A percentile compares a stretch with the other conserved stretches of the same genome.
These are phyloP conservation scores for Tulasnella sp. DNA, from an alignment of 768 basidiomycete genomes.

Conservation along the genomic window DNA sequence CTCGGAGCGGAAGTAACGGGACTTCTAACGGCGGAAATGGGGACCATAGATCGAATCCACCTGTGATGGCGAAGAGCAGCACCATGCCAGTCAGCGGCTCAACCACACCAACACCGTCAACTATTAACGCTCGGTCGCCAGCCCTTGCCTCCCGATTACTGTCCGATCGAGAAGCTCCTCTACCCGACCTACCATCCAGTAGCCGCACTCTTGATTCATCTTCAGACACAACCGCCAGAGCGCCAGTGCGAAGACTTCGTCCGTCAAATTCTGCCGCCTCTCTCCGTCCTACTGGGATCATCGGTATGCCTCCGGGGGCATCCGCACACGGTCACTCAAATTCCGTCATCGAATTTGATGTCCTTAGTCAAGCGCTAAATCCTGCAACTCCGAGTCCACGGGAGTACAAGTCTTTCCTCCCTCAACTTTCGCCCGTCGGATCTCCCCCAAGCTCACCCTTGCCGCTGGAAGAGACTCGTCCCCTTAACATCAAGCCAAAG, in stretches of 20 bases:
- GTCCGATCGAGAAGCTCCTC: neutral
- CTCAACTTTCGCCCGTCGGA: neutral
- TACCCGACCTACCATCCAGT: neutral
- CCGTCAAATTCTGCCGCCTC: slow-evolving; percentile 6
- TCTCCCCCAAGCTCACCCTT: neutral
- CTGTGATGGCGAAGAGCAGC: neutral
- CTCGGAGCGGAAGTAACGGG: slow-evolving; percentile 49
- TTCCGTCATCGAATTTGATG: neutral
- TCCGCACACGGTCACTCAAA: slow-evolving; percentile 1
- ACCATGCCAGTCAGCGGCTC: neutral
- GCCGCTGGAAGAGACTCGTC: neutral
- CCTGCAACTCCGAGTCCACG: neutral
- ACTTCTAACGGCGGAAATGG: neutral
- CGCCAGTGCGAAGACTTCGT: neutral
- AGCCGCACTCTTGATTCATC: neutral
- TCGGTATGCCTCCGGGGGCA: slow-evolving; percentile 1
- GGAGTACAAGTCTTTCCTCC: neutral
- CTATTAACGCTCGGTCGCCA: neutral
- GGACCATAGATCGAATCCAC: neutral
- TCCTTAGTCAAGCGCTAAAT: neutral
- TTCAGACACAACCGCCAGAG: neutral
- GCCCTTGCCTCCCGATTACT: neutral
- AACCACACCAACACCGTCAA: neutral
- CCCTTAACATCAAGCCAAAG: neutral
- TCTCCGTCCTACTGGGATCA: slow-evolving; percentile 5